Evolutionary conservation across 2,329 filamentous ascomycete genomes (phyloP), one percentile per base, ranked within the genome.

Genomic region (Monilinia laxa): DNA sequence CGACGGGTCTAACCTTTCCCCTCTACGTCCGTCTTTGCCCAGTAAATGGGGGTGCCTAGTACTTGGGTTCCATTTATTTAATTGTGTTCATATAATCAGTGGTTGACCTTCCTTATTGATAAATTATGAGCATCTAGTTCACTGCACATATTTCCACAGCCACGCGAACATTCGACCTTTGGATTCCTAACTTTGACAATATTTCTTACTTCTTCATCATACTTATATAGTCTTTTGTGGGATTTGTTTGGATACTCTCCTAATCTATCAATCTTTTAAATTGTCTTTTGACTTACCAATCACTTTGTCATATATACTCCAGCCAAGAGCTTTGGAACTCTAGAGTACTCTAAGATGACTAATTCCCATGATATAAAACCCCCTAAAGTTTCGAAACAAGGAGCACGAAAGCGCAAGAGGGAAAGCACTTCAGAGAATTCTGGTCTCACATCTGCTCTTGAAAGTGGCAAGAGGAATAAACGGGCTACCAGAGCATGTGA

Each of bases 401-500:
- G 18, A 14, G 28, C 14, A 38, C 58, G 58, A 25, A 62, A 62
- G 45, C 58, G 58, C 45, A 62, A 62, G 58, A 62, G 45, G 35
- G 58, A 60, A 20, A 16, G 45, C 10, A 60, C 28, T 12, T 60
- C 42, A 12, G 57, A 49, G 12, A 45, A 60, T 25, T 25, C 31
- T 18, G 10, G 31, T 51, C 58, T n/a, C 9, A 51, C 58, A 51
- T 62, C 58, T 51, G 14, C 45, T 9, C 49, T 18, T 38, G 58
- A 62, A 62, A 35, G 12, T 20, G 47, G 58, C 9, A 51, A 51
- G 20, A 49, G 47, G 18, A 35, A 62, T 25, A 62, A 62, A 62
- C 31, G 58, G 23, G 58, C 58, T 6, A 62, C 58, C 28, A 51
- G 58, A 62, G 58, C 58, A 51, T 62, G 58, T 52, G 58, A 62